phyloP scores from a whole-genome alignment of 2,329 filamentous ascomycete species.

The Fusarium anthophilum region DNA sequence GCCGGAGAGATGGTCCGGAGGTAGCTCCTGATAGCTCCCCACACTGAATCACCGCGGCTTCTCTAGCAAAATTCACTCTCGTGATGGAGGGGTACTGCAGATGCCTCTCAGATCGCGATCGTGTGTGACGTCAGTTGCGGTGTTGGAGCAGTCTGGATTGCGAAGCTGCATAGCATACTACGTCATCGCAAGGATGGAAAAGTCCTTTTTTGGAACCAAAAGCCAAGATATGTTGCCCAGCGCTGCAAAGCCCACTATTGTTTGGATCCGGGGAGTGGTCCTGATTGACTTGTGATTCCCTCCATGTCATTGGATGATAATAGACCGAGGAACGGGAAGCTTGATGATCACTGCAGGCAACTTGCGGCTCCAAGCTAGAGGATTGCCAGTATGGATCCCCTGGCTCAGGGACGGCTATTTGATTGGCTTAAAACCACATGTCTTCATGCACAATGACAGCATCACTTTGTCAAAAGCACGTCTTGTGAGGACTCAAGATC shows the following conservation, averaged over 20 bases:
- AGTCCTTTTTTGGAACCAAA: constrained; percentile 9
- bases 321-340: constrained; percentile 23
- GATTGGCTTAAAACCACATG: constrained; percentile 15
- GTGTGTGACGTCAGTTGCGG: constrained; percentile 25
- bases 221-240: constrained; percentile 15
- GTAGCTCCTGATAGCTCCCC: constrained; percentile 14
- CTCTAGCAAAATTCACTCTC: constrained; percentile 12
- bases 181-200: constrained; percentile 27
- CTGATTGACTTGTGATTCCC: not conserved
- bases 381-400: not conserved
- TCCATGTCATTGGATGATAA: constrained; percentile 15
- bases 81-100: not conserved
- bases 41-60: not conserved
- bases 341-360: constrained; percentile 32
- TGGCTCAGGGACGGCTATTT: constrained; percentile 3
- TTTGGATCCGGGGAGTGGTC: constrained; percentile 21
- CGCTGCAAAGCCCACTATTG: constrained; percentile 14
- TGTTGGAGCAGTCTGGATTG: constrained; percentile 1
- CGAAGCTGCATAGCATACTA: not conserved
- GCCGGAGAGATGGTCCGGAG: not conserved
- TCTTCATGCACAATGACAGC: constrained; percentile 35
- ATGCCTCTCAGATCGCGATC: constrained; percentile 14
- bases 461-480: constrained; percentile 30
- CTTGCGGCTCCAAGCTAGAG: constrained; percentile 22
- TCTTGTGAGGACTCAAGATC: constrained; percentile 6